phyloP scores from a whole-genome alignment of 2,329 filamentous ascomycete species.

The Alternaria rosae region DNA sequence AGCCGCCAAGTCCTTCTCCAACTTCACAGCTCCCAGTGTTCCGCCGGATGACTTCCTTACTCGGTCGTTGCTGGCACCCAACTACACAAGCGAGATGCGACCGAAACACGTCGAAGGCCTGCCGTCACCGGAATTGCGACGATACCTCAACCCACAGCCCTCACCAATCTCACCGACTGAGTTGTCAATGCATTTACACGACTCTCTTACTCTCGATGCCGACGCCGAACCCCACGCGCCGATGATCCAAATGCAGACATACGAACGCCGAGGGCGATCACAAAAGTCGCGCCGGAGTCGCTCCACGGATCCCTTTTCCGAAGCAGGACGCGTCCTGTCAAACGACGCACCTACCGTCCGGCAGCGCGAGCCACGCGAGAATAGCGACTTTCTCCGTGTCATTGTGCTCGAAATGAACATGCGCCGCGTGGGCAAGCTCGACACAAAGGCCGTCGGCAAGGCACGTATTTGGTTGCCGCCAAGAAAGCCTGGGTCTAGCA shows the following conservation, averaged over 20 bases:
- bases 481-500: constrained; percentile 50
- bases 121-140: constrained; percentile 64
- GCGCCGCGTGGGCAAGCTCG: constrained; percentile 68
- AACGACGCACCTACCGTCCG: constrained; percentile 55
- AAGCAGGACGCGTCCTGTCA: constrained; percentile 53
- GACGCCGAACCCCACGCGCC: constrained; percentile 54
- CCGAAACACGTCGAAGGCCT: constrained; percentile 62
- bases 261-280: constrained; percentile 53
- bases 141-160: constrained; percentile 67
- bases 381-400: constrained; percentile 68
- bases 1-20: constrained; percentile 67
- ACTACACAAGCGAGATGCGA: constrained; percentile 67
- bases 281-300: constrained; percentile 34
- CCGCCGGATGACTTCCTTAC: constrained; percentile 68
- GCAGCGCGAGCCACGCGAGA: constrained; percentile 69
- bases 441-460: constrained; percentile 61
- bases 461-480: constrained; percentile 69
- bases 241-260: constrained; percentile 70
- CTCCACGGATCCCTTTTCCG: constrained; percentile 50
- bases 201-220: constrained; percentile 44
- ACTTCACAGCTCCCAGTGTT: constrained; percentile 61
- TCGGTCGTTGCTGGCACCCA: constrained; percentile 65
- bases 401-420: constrained; percentile 74
- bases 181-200: constrained; percentile 51
- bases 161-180: constrained; percentile 48